Evolutionary conservation across 1,284 basidiomycete species (phyloP), one percentile per base, ranked within the genome.

Genomic region (Leucoagaricus sp.): DNA sequence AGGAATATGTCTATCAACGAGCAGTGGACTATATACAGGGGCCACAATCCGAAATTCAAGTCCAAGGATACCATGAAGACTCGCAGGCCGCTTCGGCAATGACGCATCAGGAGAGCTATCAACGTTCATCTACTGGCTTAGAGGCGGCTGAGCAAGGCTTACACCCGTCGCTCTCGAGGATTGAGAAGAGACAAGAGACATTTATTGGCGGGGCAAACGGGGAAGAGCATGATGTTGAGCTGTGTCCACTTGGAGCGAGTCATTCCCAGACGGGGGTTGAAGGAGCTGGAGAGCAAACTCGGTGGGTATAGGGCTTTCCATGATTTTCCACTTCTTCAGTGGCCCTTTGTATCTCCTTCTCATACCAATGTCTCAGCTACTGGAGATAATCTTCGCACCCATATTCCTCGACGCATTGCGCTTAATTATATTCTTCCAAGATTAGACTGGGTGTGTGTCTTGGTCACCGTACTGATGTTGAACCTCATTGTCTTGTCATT

Each of bases 141-240:
- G 47, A 36, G 7, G 26, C 38, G n/a, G 23, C 15, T 15, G 54
- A 55, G 21, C 54, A 55, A 34, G 54, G 40, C 45, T 26, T 49
- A n/a, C 54, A 55, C 21, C 54, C 48, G 2, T 55, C 48, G 6
- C 47, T 50, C 23, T 55, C 54, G n/a, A 36, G 54, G 29, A 36
- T 49, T 19, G 54, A 49, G 9, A 49, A 25, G 45, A 42, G 48
- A 28, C 9, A 17, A 15, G 54, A 55, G 28, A 26, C 51, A 1
- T 26, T 44, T 8, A 23, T 29, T n/a, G 28, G 17, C 33, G 46
- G n/a, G 26, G 26, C 23, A 21, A 12, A 17, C 8, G 26, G 53
- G 12, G 40, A 12, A 9, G 53, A 53, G n/a, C 10, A 49, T 29
- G 21, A 9, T 7, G 21, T n/a, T 15, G 51, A 31, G 4, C 12